Conservation (phyloP, 805 yeast species). For the Starmera amethionina region DNA sequence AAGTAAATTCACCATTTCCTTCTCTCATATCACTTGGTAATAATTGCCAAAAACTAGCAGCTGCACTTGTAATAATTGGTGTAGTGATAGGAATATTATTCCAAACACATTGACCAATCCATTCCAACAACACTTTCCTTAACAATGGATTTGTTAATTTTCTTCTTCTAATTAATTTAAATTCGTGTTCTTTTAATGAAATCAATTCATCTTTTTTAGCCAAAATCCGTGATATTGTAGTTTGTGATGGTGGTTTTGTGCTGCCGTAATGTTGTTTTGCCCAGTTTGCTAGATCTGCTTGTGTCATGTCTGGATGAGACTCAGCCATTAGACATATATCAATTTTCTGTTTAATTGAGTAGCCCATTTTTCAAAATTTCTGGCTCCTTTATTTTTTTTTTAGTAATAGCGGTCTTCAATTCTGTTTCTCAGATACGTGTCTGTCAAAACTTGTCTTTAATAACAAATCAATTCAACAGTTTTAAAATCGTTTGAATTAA, state of each 20-base stretch:
- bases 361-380: slow-evolving; percentile 31
- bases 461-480: no score
- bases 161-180: slow-evolving; percentile 37
- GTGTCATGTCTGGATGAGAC: slow-evolving; percentile 61
- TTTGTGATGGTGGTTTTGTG: slow-evolving; percentile 50
- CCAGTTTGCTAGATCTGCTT: slow-evolving; percentile 55
- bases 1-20: slow-evolving; percentile 56
- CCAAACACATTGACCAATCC: slow-evolving; percentile 63
- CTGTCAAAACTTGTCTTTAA: no score
- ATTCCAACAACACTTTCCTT: slow-evolving; percentile 52
- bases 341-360: slow-evolving; percentile 51
- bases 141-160: slow-evolving; percentile 42
- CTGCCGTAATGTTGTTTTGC: slow-evolving; percentile 46
- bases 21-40: slow-evolving; percentile 44
- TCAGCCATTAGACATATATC: slow-evolving; percentile 61
- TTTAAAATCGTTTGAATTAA: no score
- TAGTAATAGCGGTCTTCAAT: no score
- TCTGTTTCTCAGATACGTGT: no score
- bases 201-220: slow-evolving; percentile 45
- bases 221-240: slow-evolving; percentile 53
- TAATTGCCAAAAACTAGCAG: slow-evolving; percentile 53
- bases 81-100: slow-evolving; percentile 55
- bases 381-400: no score
- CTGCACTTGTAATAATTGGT: slow-evolving; percentile 54
- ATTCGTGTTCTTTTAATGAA: slow-evolving; percentile 41